phyloP scores from a whole-genome alignment of 2,329 filamentous ascomycete species.

The Achaetomium macrosporum region DNA sequence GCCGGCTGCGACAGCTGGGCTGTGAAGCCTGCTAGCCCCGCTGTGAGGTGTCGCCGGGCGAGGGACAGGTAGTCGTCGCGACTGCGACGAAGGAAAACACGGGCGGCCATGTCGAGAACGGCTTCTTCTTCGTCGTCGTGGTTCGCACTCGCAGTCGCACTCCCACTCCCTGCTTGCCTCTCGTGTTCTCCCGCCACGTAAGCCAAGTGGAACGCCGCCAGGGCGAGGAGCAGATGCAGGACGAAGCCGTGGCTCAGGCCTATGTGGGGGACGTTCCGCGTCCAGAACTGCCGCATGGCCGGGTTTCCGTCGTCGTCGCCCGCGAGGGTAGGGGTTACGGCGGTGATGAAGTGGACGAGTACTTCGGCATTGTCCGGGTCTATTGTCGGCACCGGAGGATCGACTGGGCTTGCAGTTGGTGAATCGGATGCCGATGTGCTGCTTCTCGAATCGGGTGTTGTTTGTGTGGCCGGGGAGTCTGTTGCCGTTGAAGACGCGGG shows the following conservation, averaged over 20 bases:
- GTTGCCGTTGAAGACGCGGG: background rate
- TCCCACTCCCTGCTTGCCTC: no score
- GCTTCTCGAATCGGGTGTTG: background rate
- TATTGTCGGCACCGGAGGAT: no score
- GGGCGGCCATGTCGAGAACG: no score
- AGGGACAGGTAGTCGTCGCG: conserved; percentile 2
- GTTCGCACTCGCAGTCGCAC: no score
- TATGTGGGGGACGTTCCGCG: conserved; percentile 18
- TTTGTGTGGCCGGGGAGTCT: background rate
- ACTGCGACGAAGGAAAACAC: background rate
- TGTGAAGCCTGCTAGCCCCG: conserved; percentile 9
- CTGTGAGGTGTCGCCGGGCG: conserved; percentile 9
- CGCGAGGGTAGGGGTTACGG: conserved; percentile 18
- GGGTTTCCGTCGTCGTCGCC: conserved; percentile 2
- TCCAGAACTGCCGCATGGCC: conserved; percentile 18
- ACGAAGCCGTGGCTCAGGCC: conserved; percentile 24
- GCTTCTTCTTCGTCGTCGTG: background rate
- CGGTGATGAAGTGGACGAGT: conserved; percentile 24
- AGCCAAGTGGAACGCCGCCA: conserved; percentile 24
- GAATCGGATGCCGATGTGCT: background rate
- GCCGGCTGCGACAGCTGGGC: conserved; percentile 3
- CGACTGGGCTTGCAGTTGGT: no score
- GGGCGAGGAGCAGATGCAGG: conserved; percentile 24
- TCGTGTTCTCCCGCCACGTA: background rate
- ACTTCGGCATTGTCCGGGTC: conserved; percentile 25